These are phyloP conservation scores for Ceratocystis smalleyi DNA, from an alignment of 2,329 filamentous ascomycete genomes.

Conservation along the genomic window DNA sequence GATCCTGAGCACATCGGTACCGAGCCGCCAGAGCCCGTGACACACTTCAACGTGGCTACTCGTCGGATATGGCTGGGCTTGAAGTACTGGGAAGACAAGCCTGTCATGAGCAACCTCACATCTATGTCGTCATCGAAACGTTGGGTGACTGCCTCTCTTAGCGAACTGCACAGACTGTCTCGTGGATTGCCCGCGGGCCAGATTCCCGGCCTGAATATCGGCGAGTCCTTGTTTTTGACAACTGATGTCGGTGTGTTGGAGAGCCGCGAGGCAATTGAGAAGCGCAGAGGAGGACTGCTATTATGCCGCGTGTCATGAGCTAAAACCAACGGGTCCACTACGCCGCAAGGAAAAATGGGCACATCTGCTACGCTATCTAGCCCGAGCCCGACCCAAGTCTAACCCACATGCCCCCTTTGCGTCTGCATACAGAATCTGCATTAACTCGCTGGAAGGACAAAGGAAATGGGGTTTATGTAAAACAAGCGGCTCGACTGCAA, in stretches of 20 bases:
- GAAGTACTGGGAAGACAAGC: conserved; percentile 76
- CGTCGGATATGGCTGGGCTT: conserved; percentile 75
- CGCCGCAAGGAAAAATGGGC: background rate
- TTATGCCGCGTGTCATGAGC: conserved; percentile 50
- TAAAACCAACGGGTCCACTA: background rate
- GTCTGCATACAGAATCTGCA: background rate
- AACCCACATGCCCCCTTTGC: background rate
- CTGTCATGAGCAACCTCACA: conserved; percentile 53
- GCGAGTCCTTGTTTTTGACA: conserved; percentile 67
- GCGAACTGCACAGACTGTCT: conserved; percentile 47
- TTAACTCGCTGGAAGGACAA: background rate
- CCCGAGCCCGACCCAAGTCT: background rate
- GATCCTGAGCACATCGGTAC: conserved; percentile 31
- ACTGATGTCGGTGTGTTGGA: conserved; percentile 70
- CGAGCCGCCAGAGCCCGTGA: conserved; percentile 41
- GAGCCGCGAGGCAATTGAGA: conserved; percentile 64
- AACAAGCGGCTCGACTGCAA: background rate
- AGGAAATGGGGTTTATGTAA: background rate
- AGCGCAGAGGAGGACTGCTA: conserved; percentile 63
- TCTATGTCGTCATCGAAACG: conserved; percentile 62
- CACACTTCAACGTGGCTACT: conserved; percentile 53
- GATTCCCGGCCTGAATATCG: conserved; percentile 59
- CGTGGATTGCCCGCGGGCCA: conserved; percentile 50
- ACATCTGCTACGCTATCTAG: background rate
- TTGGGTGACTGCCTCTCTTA: conserved; percentile 48